Conservation (phyloP, 805 yeast species). For the Metahyphopichia silvanorum region DNA sequence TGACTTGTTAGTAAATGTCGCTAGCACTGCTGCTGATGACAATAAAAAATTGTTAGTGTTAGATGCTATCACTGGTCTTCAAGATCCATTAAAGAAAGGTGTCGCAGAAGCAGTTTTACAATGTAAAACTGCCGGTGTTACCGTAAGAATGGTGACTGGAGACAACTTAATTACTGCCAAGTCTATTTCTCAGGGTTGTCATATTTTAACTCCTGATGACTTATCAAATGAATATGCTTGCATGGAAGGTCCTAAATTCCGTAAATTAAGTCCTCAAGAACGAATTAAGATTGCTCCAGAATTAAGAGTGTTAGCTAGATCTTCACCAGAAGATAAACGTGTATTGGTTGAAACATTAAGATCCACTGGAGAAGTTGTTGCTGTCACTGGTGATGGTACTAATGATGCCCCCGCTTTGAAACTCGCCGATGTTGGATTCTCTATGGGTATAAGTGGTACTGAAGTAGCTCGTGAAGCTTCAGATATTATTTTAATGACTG, state of each 20-base stretch:
- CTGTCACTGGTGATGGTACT: slow-evolving; percentile 98
- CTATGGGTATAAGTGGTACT: slow-evolving; percentile 98
- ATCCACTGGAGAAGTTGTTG: slow-evolving; percentile 86
- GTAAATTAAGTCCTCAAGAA: slow-evolving; percentile 59
- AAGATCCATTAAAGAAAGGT: slow-evolving; percentile 90
- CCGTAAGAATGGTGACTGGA: slow-evolving; percentile 98
- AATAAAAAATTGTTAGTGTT: slow-evolving; percentile 39
- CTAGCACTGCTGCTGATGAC: slow-evolving; percentile 19
- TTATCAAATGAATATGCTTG: slow-evolving; percentile 53
- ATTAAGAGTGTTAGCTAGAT: slow-evolving; percentile 84
- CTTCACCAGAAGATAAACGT: slow-evolving; percentile 94
- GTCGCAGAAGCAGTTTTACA: slow-evolving; percentile 84
- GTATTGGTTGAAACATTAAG: slow-evolving; percentile 78
- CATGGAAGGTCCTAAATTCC: slow-evolving; percentile 92
- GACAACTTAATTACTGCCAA: slow-evolving; percentile 89
- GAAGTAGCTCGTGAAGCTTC: slow-evolving; percentile 99
- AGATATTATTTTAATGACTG: slow-evolving; percentile 88
- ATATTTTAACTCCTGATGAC: slow-evolving; percentile 59
- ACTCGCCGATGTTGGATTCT: slow-evolving; percentile 95
- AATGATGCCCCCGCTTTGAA: slow-evolving; percentile 98
- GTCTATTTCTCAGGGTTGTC: slow-evolving; percentile 86
- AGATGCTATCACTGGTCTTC: slow-evolving; percentile 84
- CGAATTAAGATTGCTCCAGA: slow-evolving; percentile 63
- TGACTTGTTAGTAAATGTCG: slow-evolving; percentile 20
- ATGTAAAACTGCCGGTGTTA: slow-evolving; percentile 89